Percentiles rank a stretch among this genome's conserved stretches.
Conservation (phyloP, 129 eudicot species). For the Rutidosis leptorrhynchoides region DNA sequence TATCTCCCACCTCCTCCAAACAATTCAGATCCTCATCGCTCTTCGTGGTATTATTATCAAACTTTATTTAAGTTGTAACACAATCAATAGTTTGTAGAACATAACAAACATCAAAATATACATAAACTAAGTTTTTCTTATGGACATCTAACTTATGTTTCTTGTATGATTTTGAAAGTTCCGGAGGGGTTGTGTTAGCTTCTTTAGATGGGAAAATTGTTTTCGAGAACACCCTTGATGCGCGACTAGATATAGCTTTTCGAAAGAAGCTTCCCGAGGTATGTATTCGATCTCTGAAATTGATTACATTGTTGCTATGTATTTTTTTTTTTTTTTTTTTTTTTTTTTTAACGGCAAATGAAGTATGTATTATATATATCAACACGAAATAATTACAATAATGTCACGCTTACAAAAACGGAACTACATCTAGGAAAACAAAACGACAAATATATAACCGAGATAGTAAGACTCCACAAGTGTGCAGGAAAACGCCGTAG, state of each 20-base stretch:
- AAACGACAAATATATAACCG: too few relatives aligned
- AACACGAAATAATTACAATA: too few relatives aligned
- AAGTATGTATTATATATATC: too few relatives aligned
- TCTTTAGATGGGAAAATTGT: constrained; percentile 78
- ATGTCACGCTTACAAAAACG: too few relatives aligned
- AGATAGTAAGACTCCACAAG: too few relatives aligned
- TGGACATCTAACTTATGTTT: background rate
- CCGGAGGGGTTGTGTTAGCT: constrained; percentile 80
- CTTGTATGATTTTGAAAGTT: constrained; percentile 35
- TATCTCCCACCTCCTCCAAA: constrained; percentile 71
- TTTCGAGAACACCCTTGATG: constrained; percentile 59
- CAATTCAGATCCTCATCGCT: constrained; percentile 42
- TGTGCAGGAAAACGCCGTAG: too few relatives aligned
- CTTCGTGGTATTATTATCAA: constrained; percentile 47
- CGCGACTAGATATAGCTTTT: constrained; percentile 48
- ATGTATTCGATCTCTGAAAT: background rate
- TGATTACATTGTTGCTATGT: too few relatives aligned
- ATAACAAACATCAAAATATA: background rate
- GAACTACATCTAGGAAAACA: too few relatives aligned
- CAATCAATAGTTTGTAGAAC: background rate
- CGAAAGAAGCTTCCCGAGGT: constrained; percentile 57
- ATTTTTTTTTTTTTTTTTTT: background rate
- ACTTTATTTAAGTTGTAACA: background rate
- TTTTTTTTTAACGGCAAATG: too few relatives aligned
- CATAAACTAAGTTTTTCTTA: background rate